A percentile compares a stretch with the other conserved stretches of the same genome.
Evolutionary conservation across 108 stramenopile species (phyloP).

Genomic region (Pseudonitzschia pungens): DNA sequence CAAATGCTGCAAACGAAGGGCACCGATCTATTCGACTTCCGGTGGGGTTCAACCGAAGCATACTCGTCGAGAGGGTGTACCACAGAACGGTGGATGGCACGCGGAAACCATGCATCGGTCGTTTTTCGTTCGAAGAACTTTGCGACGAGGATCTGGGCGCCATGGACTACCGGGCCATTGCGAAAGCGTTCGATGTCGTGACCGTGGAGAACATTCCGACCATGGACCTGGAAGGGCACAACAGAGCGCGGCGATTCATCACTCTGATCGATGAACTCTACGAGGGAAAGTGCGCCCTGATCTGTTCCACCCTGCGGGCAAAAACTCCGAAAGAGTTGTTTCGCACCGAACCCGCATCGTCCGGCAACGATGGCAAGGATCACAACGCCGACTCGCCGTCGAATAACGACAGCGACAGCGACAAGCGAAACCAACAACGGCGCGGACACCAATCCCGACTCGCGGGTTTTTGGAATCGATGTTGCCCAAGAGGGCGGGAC

Average conservation of each 20-base stretch:
- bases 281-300: conserved; percentile 76
- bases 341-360: not conserved
- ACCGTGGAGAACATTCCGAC: conserved; percentile 79
- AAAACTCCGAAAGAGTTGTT: conserved; percentile 49
- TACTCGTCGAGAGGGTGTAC: conserved; percentile 32
- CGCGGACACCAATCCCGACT: conserved; percentile 12
- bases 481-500: conserved; percentile 38
- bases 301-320: conserved; percentile 34
- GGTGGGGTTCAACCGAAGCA: conserved; percentile 52
- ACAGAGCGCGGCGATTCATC: conserved; percentile 94
- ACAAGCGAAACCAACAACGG: conserved; percentile 21
- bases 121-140: conserved; percentile 88
- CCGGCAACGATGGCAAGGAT: too few relatives aligned
- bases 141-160: conserved; percentile 88
- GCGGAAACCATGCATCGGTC: conserved; percentile 29
- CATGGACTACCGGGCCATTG: conserved; percentile 91
- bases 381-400: not conserved
- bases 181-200: conserved; percentile 79
- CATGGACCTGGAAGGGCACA: conserved; percentile 67
- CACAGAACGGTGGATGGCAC: not conserved
- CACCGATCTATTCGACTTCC: conserved; percentile 25
- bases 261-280: conserved; percentile 97
- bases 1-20: conserved; percentile 13
- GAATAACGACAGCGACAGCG: not conserved
- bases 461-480: conserved; percentile 25